Evolutionary conservation across 306 rosid genomes (phyloP).

Genomic region (Cucurbita moschata): DNA sequence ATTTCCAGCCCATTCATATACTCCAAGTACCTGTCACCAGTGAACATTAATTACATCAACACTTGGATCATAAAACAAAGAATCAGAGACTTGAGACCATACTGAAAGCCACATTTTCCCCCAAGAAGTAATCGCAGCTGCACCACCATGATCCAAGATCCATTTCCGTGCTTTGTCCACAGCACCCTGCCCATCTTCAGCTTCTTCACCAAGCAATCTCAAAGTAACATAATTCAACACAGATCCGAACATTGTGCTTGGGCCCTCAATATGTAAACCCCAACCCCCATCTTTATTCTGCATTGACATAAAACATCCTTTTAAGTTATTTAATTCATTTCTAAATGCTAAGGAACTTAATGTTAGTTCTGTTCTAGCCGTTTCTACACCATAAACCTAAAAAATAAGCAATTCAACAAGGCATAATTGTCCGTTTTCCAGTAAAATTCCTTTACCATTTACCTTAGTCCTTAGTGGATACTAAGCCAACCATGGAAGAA

Average conservation of each 20-base stretch:
- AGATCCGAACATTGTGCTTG: conserved; percentile 27
- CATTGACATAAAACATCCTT: background rate
- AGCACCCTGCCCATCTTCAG: conserved; percentile 17
- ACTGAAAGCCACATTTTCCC: conserved; percentile 33
- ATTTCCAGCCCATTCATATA: conserved; percentile 26
- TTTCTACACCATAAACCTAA: background rate
- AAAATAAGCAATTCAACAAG: background rate
- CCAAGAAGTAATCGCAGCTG: conserved; percentile 21
- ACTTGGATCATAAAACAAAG: background rate
- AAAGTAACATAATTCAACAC: conserved; percentile 14
- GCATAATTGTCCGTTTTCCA: background rate
- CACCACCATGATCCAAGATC: conserved; percentile 25
- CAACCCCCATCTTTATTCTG: conserved; percentile 31
- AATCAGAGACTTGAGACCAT: background rate
- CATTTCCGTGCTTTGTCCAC: conserved; percentile 15
- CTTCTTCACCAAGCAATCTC: conserved; percentile 26
- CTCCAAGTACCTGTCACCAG: conserved; percentile 17
- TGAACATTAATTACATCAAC: background rate
- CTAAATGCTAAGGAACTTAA: background rate
- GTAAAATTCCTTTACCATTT: background rate
- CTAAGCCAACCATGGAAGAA: background rate
- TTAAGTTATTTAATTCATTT: background rate
- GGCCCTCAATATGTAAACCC: conserved; percentile 31
- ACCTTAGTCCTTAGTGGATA: background rate
- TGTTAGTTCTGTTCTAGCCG: background rate